Base-by-base conservation (phyloP, 192 early-diverging fungal genomes). In the Podila epigama region DNA sequence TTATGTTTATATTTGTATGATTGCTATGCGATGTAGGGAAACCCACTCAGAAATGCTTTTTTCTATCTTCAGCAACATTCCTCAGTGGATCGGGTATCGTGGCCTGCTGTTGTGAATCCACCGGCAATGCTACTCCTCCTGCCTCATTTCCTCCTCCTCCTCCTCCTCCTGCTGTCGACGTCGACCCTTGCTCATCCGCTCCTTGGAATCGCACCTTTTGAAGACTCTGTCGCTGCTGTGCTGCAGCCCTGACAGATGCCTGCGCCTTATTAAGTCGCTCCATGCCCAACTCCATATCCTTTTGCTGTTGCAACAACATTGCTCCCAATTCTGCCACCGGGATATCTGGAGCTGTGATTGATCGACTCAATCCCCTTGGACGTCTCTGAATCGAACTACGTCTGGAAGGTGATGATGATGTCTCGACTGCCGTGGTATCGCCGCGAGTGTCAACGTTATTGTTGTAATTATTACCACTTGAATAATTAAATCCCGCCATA, bases 281-380 rank as follows among this genome's bases (percentile, higher is more conserved):
- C 61, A 68, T 77, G 5, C 73, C 65, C n/a, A 25, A 35, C 27
- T 77, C 73, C 66, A 77, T 68, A 9, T 77, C 73, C 56, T 61
- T 57, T 41, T 77, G 73, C 34, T 77, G 73, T 34, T 77, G 73
- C 48, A 68, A 22, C n/a, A 77, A 39, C n/a, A 77, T 68, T 0
- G 73, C 66, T 0, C 73, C 66, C 29, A 77, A 18, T n/a, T 77
- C 73, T n/a, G 73, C 66, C n/a, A 77, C 66, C 20, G 73, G 73
- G 16, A 77, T 48, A 57, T 77, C 73, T 1, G 73, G 66, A 8
- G 73, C 53, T 6, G 73, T 77, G 44, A 77, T 77, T 34, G 73
- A 68, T 53, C 73, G 53, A 52, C 65, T 68, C 10, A 51, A 61
- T 59, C 66, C 73, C 29, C 73, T 50, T 3, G 73, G 73, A 27